Evolutionary conservation across 108 stramenopile species (phyloP).

Genomic region (Fistulifera solaris): DNA sequence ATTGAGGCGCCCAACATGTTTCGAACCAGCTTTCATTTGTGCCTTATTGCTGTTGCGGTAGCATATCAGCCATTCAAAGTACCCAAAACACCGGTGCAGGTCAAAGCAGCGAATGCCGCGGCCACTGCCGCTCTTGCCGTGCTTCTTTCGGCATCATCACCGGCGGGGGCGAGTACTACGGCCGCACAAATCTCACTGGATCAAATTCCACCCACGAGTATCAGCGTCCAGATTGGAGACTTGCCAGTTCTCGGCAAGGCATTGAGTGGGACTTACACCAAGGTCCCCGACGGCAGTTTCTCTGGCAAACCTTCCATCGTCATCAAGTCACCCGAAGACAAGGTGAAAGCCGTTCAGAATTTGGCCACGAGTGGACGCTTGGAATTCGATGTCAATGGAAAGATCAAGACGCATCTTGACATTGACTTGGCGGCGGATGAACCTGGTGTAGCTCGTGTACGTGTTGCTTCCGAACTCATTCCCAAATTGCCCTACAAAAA

Average conservation of each 20-base stretch:
- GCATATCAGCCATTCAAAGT: background rate
- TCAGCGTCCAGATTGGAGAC: slow-evolving; percentile 28
- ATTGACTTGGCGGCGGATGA: slow-evolving; percentile 32
- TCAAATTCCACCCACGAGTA: slow-evolving; percentile 24
- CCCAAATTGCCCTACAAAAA: slow-evolving; percentile 37
- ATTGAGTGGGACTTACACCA: slow-evolving; percentile 37
- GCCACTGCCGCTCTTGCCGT: slow-evolving; percentile 15
- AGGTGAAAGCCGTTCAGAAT: slow-evolving; percentile 23
- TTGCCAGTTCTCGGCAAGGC: slow-evolving; percentile 34
- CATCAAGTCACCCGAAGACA: slow-evolving; percentile 32
- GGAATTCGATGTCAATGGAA: slow-evolving; percentile 36
- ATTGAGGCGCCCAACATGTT: no score
- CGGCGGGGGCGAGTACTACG: slow-evolving; percentile 21
- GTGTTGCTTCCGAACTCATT: slow-evolving; percentile 30
- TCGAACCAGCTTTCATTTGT: no score
- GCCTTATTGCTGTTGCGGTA: background rate
- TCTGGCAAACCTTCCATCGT: slow-evolving; percentile 13
- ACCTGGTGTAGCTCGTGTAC: slow-evolving; percentile 23
- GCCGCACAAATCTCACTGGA: slow-evolving; percentile 35
- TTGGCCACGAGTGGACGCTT: slow-evolving; percentile 25
- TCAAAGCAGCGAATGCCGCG: slow-evolving; percentile 3
- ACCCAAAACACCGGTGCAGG: slow-evolving; percentile 1
- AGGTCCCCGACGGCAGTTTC: slow-evolving; percentile 11
- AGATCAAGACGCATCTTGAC: slow-evolving; percentile 32
- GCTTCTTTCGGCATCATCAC: slow-evolving; percentile 10